phyloP scores from a whole-genome alignment of 306 rosid species.

The Cercis canadensis region DNA sequence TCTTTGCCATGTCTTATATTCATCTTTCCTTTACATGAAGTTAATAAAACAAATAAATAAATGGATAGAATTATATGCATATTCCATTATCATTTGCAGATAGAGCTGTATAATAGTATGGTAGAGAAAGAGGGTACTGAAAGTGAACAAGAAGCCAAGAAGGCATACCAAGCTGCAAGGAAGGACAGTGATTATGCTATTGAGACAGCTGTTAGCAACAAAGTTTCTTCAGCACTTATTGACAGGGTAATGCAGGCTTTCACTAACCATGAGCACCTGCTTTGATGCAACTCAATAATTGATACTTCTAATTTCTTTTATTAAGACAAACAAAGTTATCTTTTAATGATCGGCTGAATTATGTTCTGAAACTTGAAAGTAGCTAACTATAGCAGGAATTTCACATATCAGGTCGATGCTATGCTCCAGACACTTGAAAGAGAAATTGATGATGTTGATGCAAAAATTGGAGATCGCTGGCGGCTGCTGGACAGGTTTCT shows the following conservation, averaged over 20 bases:
- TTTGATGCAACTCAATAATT: slow-evolving; percentile 21
- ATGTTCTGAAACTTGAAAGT: slow-evolving; percentile 24
- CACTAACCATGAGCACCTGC: slow-evolving; percentile 3
- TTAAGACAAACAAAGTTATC: neutral
- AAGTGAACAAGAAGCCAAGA: slow-evolving; percentile 70
- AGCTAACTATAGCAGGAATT: slow-evolving; percentile 8
- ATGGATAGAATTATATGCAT: neutral
- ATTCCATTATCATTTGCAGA: slow-evolving; percentile 47
- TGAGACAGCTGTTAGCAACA: slow-evolving; percentile 57
- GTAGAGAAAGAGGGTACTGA: slow-evolving; percentile 73
- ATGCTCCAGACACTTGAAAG: slow-evolving; percentile 95
- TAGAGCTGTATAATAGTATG: slow-evolving; percentile 90
- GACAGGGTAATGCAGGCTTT: slow-evolving; percentile 60
- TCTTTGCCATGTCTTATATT: neutral
- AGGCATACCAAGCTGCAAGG: slow-evolving; percentile 91
- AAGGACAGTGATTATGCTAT: slow-evolving; percentile 56
- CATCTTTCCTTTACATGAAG: neutral
- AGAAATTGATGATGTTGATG: slow-evolving; percentile 97
- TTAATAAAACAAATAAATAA: neutral
- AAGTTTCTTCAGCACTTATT: slow-evolving; percentile 88
- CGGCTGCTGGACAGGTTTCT: slow-evolving; percentile 83
- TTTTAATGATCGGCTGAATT: slow-evolving; percentile 23
- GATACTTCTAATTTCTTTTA: neutral
- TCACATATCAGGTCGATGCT: slow-evolving; percentile 74
- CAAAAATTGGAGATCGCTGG: slow-evolving; percentile 91